Evolutionary conservation across 768 basidiomycete genomes (phyloP).

Genomic region (Xerocomus potaroensis): DNA sequence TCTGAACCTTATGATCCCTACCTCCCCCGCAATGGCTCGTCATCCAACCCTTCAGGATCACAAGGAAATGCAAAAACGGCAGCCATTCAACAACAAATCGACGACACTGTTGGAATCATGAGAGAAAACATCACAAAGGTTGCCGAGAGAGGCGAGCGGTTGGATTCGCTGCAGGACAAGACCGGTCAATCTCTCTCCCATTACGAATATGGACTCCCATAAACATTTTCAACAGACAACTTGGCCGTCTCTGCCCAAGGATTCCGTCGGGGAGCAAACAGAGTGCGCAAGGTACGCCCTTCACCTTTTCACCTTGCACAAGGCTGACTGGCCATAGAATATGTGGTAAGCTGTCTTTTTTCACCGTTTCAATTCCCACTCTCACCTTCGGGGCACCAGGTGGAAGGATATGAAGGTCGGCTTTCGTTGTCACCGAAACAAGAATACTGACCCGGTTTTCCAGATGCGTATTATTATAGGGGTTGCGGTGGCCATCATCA

Average conservation of each 20-base stretch:
- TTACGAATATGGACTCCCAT: neutral
- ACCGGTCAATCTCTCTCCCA: slow-evolving; percentile 64
- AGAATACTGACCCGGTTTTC: slow-evolving; percentile 10
- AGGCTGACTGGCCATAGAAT: slow-evolving; percentile 46
- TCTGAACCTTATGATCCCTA: slow-evolving; percentile 99
- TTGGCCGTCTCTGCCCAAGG: slow-evolving; percentile 98
- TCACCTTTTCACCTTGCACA: neutral
- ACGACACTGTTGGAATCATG: slow-evolving; percentile 97
- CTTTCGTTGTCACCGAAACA: slow-evolving; percentile 5
- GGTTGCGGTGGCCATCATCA: slow-evolving; percentile 81
- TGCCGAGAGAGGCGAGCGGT: slow-evolving; percentile 88
- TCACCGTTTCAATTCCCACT: neutral
- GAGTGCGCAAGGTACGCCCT: slow-evolving; percentile 81
- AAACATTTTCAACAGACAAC: slow-evolving; percentile 58
- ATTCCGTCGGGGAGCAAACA: slow-evolving; percentile 95
- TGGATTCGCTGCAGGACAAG: slow-evolving; percentile 96
- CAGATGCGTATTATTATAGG: slow-evolving; percentile 98
- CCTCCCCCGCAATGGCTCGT: slow-evolving; percentile 78
- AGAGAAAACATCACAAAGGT: slow-evolving; percentile 96
- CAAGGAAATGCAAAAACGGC: slow-evolving; percentile 78
- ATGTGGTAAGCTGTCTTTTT: slow-evolving; percentile 69
- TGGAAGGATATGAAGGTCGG: slow-evolving; percentile 97
- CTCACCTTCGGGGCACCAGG: slow-evolving; percentile 39
- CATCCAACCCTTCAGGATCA: slow-evolving; percentile 47
- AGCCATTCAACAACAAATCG: slow-evolving; percentile 95